Percentiles rank a stretch among this genome's conserved stretches.
Conservation (phyloP, 2,329 filamentous ascomycete genomes). For the Meredithiella fracta region DNA sequence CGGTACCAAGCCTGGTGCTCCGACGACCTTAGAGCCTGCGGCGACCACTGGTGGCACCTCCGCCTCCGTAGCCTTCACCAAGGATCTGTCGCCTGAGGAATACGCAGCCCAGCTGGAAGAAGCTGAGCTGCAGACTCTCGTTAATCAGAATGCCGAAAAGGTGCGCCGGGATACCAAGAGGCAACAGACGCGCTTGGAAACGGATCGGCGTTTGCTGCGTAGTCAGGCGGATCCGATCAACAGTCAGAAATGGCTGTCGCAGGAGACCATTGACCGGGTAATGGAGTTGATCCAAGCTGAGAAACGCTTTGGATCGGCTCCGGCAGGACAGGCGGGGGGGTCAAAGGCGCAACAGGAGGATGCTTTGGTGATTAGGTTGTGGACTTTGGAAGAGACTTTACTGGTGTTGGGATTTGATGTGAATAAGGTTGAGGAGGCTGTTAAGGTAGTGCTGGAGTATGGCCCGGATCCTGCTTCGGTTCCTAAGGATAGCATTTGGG, state of each 20-base stretch:
- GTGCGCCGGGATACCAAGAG: slow-evolving; percentile 63
- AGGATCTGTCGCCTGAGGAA: slow-evolving; percentile 63
- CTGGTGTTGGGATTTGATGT: slow-evolving; percentile 50
- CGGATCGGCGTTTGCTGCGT: slow-evolving; percentile 68
- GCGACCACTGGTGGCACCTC: slow-evolving; percentile 14
- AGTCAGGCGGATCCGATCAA: slow-evolving; percentile 59
- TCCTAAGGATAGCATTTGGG: slow-evolving; percentile 58
- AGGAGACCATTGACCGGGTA: slow-evolving; percentile 62
- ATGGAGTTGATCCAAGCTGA: slow-evolving; percentile 57
- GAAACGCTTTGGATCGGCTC: slow-evolving; percentile 30
- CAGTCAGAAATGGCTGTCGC: slow-evolving; percentile 61
- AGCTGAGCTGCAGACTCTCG: slow-evolving; percentile 71
- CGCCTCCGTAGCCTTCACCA: slow-evolving; percentile 18
- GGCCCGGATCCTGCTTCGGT: slow-evolving; percentile 41
- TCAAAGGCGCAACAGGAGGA: slow-evolving; percentile 47
- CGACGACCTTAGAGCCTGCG: background rate
- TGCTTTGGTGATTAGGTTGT: slow-evolving; percentile 61
- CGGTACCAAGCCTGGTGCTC: slow-evolving; percentile 3
- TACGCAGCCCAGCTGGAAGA: slow-evolving; percentile 79
- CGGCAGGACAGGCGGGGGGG: slow-evolving; percentile 30
- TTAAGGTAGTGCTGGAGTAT: slow-evolving; percentile 52
- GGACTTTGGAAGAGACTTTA: slow-evolving; percentile 67
- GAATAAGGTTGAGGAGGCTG: slow-evolving; percentile 42
- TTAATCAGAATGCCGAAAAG: slow-evolving; percentile 70
- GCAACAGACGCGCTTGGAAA: slow-evolving; percentile 63